Evolutionary conservation across 2,329 filamentous ascomycete species (phyloP).

Genomic region (Pseudohalonectria lignicola): DNA sequence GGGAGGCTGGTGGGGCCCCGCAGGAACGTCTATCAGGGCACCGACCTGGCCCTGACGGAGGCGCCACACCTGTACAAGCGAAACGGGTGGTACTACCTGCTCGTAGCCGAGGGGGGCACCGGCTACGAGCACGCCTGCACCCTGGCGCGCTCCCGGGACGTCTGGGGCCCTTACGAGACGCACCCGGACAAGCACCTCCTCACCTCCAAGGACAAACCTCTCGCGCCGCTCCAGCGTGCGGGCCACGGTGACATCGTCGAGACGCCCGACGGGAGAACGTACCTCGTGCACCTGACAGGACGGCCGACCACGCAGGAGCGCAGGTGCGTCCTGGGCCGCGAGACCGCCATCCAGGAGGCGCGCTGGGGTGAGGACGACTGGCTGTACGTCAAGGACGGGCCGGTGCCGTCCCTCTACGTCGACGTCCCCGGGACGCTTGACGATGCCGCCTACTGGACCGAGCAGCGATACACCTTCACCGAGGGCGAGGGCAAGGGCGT

Average conservation of each 20-base stretch:
- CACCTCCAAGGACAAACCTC: slow-evolving; percentile 34
- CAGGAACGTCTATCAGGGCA: slow-evolving; percentile 45
- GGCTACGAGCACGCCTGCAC: slow-evolving; percentile 35
- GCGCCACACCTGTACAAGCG: slow-evolving; percentile 31
- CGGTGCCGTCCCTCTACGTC: slow-evolving; percentile 40
- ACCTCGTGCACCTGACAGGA: slow-evolving; percentile 40
- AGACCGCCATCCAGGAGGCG: slow-evolving; percentile 47
- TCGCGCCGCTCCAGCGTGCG: slow-evolving; percentile 42
- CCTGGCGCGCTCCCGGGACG: slow-evolving; percentile 36
- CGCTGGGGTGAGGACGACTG: slow-evolving; percentile 49
- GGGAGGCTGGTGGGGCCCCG: slow-evolving; percentile 41
- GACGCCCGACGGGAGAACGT: slow-evolving; percentile 38
- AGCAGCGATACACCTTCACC: slow-evolving; percentile 33
- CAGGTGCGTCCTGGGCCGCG: slow-evolving; percentile 41
- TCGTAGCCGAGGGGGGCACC: slow-evolving; percentile 32
- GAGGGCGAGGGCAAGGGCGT: slow-evolving; percentile 13
- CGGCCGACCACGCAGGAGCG: slow-evolving; percentile 39
- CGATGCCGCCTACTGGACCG: slow-evolving; percentile 37
- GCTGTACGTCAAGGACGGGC: slow-evolving; percentile 50
- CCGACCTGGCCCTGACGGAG: slow-evolving; percentile 35
- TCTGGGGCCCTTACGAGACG: slow-evolving; percentile 52
- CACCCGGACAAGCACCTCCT: slow-evolving; percentile 48
- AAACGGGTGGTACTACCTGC: slow-evolving; percentile 29
- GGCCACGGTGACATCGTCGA: slow-evolving; percentile 63
- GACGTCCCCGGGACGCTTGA: slow-evolving; percentile 36